These are phyloP conservation scores for Aegilops sharonensis DNA, from an alignment of 176 grass and related monocot genomes.

Conservation along the genomic window DNA sequence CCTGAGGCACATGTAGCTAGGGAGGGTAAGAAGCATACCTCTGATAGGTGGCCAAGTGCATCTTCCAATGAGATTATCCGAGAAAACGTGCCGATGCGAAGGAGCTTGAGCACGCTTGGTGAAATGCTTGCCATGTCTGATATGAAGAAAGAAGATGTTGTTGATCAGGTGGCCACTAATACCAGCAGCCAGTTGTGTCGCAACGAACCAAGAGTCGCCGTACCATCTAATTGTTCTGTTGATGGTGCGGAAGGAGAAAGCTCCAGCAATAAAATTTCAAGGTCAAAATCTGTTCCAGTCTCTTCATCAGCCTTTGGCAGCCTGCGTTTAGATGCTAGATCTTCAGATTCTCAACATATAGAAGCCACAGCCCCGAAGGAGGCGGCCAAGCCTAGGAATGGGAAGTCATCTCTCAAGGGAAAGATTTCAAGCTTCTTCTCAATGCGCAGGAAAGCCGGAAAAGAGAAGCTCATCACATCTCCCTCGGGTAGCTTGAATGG, in stretches of 20 bases:
- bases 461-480: slow-evolving; percentile 53
- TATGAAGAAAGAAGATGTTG: slow-evolving; percentile 61
- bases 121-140: slow-evolving; percentile 91
- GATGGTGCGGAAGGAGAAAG: slow-evolving; percentile 21
- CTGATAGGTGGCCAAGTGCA: slow-evolving; percentile 75
- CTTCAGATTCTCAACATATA: slow-evolving; percentile 44
- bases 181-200: slow-evolving; percentile 20
- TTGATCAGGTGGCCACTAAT: slow-evolving; percentile 20
- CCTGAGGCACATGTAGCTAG: slow-evolving; percentile 77
- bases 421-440: slow-evolving; percentile 85
- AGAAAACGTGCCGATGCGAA: slow-evolving; percentile 49
- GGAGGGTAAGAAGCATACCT: slow-evolving; percentile 81
- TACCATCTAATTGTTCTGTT: slow-evolving; percentile 43
- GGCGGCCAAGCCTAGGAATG: slow-evolving; percentile 50
- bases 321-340: slow-evolving; percentile 42
- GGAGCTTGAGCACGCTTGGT: slow-evolving; percentile 90
- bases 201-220: slow-evolving; percentile 45
- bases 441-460: slow-evolving; percentile 58
- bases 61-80: slow-evolving; percentile 50
- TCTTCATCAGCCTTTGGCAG: slow-evolving; percentile 69
- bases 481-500: slow-evolving; percentile 20
- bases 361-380: slow-evolving; percentile 32
- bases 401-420: slow-evolving; percentile 74
- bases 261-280: slow-evolving; percentile 55
- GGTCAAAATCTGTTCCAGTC: slow-evolving; percentile 83